A percentile compares a stretch with the other conserved stretches of the same genome.
phyloP scores from a whole-genome alignment of 2,329 filamentous ascomycete genomes.

The Aspergillus ustus region DNA sequence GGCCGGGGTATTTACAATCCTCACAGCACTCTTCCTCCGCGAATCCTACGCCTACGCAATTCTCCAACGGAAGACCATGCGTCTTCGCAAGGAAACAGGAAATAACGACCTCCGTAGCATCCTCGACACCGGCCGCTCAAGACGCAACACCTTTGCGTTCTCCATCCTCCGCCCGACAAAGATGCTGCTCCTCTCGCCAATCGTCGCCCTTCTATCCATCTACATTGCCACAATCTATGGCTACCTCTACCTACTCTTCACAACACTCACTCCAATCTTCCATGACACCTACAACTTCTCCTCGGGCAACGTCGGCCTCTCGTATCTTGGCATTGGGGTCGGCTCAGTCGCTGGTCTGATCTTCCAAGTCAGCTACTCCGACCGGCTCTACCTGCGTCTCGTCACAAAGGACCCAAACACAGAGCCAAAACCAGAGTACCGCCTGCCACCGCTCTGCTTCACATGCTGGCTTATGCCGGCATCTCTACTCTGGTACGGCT shows the following conservation, averaged over 20 bases:
- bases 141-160: background rate
- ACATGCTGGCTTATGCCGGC: constrained; percentile 56
- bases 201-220: constrained; percentile 9
- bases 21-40: too few species aligned
- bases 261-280: constrained; percentile 55
- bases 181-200: constrained; percentile 15
- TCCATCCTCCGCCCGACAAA: constrained; percentile 2
- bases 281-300: constrained; percentile 50
- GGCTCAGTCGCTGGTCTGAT: constrained; percentile 37
- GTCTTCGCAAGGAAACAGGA: too few species aligned
- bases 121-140: background rate
- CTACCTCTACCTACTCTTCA: constrained; percentile 55
- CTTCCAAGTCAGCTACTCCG: constrained; percentile 32
- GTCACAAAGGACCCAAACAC: constrained; percentile 20
- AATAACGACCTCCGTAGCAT: too few species aligned
- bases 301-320: constrained; percentile 47
- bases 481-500: constrained; percentile 45
- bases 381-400: constrained; percentile 30
- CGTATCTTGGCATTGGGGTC: constrained; percentile 52
- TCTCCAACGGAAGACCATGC: too few species aligned
- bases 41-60: too few species aligned
- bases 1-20: too few species aligned
- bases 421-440: constrained; percentile 46
- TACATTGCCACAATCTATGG: constrained; percentile 18
- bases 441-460: constrained; percentile 57